Base-by-base conservation (phyloP, 306 rosid genomes). In the Inga oerstediana region DNA sequence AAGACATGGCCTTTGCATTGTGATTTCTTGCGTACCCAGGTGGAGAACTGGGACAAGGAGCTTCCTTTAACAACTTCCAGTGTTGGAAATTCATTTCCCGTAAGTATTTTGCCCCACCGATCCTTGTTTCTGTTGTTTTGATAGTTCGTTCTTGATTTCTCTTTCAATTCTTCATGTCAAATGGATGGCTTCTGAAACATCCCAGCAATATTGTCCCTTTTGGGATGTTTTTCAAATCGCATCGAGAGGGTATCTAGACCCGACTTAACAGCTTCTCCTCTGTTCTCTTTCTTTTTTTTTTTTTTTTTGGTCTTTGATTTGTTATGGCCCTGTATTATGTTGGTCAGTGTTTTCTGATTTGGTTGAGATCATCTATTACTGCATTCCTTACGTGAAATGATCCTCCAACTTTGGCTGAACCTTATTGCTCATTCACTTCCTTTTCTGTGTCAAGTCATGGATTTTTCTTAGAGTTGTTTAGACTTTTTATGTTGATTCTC, bases 1-100 rank as follows among this genome's bases (percentile, higher is more conserved):
- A 81, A n/a, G 83, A 81, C 86, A 45, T 72, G 86, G 88, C 87
- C 91, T 81, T 45, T 82, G 81, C 91, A 90, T 82, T 79, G 81
- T 79, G 90, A 84, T 15, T 54, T 75, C 39, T 72, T 75, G 81
- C 86, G 54, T 72, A 74, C 65, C 81, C 91, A 89, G 86, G 86
- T 84, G 86, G 87, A 78, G 65, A 84, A 83, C 67, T 68, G 30
- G 69, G 88, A 67, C 24, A 69, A 48, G 32, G 85, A 71, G 37
- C 56, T 88, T 82, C 41, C 81, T 74, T 58, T 82, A 15, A 43
- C 44, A 45, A 77, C 85, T 78, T 85, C 93, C 27, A 75, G 64
- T 77, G 46, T 46, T 75, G 79, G 56, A 61, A 88, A 80, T 80
- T 87, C 94, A 20, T 34, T 71, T 85, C 92, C 91, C 61, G 93